phyloP scores from a whole-genome alignment of 192 early-diverging fungal species.

The Podila minutissima region DNA sequence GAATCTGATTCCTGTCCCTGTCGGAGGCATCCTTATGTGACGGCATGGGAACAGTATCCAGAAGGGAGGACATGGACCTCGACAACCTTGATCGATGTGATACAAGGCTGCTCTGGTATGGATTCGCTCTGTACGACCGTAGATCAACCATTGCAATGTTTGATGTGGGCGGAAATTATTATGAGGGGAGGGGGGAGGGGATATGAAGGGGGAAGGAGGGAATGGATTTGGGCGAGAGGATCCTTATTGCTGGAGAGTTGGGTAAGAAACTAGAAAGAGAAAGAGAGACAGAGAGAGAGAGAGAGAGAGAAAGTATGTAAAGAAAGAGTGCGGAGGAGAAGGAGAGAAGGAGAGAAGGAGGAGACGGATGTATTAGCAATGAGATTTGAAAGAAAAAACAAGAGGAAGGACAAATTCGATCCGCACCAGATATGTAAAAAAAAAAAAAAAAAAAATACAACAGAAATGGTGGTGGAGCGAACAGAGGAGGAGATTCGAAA shows the following conservation, averaged over 20 bases:
- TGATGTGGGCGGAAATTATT: too few species aligned
- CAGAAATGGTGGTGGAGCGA: too few species aligned
- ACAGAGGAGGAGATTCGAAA: too few species aligned
- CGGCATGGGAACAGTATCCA: neutral
- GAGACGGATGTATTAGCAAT: neutral
- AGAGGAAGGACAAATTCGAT: neutral
- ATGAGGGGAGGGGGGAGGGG: neutral
- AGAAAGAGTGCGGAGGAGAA: neutral
- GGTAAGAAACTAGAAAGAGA: neutral
- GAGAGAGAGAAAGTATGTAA: neutral
- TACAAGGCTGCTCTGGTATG: constrained; percentile 36
- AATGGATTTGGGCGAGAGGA: neutral
- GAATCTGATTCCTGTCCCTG: neutral
- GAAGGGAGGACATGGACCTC: neutral
- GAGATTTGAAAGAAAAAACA: neutral
- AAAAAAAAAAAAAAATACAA: too few species aligned
- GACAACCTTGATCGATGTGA: constrained; percentile 23
- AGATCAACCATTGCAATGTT: constrained; percentile 28
- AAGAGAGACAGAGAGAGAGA: constrained; percentile 2
- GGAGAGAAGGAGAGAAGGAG: neutral
- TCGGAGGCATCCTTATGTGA: neutral
- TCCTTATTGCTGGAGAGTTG: neutral
- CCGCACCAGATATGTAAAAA: too few species aligned
- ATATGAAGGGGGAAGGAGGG: neutral
- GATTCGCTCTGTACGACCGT: constrained; percentile 40